Base-by-base conservation (phyloP, 2,329 filamentous ascomycete species). In the Beauveria caledonica region DNA sequence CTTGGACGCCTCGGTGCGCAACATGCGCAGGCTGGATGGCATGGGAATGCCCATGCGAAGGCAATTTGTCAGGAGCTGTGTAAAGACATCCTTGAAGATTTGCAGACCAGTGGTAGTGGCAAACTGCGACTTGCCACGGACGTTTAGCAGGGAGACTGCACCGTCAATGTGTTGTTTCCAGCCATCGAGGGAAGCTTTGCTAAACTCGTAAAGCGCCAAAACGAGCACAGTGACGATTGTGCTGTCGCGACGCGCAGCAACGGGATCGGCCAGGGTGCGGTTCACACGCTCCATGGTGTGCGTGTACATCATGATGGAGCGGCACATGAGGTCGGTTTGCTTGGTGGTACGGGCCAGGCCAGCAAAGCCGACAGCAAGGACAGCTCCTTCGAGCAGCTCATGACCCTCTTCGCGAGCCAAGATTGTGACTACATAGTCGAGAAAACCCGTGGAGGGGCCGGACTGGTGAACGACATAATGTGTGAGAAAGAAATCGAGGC, bases 41-140 rank as follows among this genome's bases (percentile, higher is more conserved):
- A 62, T 54, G 25, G 60, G 54, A n/a, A 48, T 19, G 9, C 60
- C 60, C 5, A 52, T 27, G n/a, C 54, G 54, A n/a, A 58, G 40
- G 49, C 60, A 62, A 29, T 58, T 62, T 15, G 49, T 54, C 17
- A 62, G 45, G 13, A 62, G 49, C 25, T 62, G 60, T 4, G 54
- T 54, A 29, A 62, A 62, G n/a, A 62, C 60, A 33, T 62, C 60
- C 29, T 62, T 62, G 60, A 62, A 62, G 29, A 62, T 62, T 40
- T 58, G 54, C 21, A 62, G 42, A 5, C 60, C 60, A 29, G 50
- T 58, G 10, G 60, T 5, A 1, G 39, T 58, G 40, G 48, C 40
- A 13, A 62, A 62, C 27, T 62, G 60, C 15, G 54, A 33, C 45
- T 62, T 62, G 42, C 60, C 60, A 17, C 60, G 60, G n/a, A 62